These are phyloP conservation scores for Diaporthe caulivora DNA, from an alignment of 2,329 filamentous ascomycete genomes.

Conservation along the genomic window DNA sequence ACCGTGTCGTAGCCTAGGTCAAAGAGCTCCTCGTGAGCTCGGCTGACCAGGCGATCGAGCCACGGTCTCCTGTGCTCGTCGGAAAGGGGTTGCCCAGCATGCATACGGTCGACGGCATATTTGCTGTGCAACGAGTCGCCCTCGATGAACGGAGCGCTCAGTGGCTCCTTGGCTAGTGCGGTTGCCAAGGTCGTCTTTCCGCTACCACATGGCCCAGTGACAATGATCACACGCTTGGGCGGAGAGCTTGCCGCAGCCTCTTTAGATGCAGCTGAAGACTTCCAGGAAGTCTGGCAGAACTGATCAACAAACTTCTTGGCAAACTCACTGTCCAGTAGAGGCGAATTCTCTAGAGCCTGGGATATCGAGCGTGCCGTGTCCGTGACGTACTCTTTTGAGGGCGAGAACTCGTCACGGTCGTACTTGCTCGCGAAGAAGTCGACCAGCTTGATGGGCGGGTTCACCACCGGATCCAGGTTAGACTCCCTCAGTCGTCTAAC, in stretches of 20 bases:
- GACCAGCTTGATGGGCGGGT: constrained; percentile 65
- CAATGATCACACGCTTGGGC: constrained; percentile 48
- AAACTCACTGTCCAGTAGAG: constrained; percentile 47
- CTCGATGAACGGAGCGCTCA: constrained; percentile 50
- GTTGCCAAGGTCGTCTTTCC: constrained; percentile 53
- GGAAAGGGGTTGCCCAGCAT: constrained; percentile 45
- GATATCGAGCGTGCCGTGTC: constrained; percentile 57
- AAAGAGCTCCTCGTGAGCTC: constrained; percentile 43
- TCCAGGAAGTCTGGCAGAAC: constrained; percentile 54
- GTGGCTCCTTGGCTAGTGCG: not conserved
- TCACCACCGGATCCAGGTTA: constrained; percentile 57
- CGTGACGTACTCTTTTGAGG: constrained; percentile 56
- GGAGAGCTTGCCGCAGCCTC: constrained; percentile 44
- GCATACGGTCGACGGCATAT: constrained; percentile 45
- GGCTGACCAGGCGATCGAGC: constrained; percentile 46
- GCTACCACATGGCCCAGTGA: constrained; percentile 56
- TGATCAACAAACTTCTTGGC: constrained; percentile 54
- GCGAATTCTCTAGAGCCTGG: constrained; percentile 55
- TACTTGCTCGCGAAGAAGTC: constrained; percentile 66
- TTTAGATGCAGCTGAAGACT: constrained; percentile 48
- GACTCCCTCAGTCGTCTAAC: constrained; percentile 56
- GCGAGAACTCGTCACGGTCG: constrained; percentile 59
- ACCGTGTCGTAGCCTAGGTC: constrained; percentile 47
- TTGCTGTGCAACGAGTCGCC: constrained; percentile 54
- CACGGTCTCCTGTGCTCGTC: constrained; percentile 50